These are phyloP conservation scores for Debaryomyces prosopidis DNA, from an alignment of 805 yeast genomes.

Conservation along the genomic window DNA sequence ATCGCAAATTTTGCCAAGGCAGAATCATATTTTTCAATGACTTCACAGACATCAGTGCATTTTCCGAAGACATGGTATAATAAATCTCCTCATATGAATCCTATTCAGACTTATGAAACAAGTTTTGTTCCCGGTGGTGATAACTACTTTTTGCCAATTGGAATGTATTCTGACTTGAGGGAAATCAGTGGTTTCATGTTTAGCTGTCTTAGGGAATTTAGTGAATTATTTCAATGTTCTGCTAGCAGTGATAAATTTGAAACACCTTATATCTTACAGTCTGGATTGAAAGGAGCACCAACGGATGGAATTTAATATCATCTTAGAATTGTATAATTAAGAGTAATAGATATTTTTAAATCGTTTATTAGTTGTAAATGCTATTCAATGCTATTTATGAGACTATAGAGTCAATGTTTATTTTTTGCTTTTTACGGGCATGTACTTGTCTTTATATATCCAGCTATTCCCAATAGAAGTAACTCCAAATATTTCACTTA, in stretches of 20 bases:
- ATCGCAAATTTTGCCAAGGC: slow-evolving; percentile 26
- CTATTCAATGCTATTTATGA: slow-evolving; percentile 1
- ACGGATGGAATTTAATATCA: background rate
- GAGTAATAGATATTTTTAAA: background rate
- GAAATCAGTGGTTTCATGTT: slow-evolving; percentile 34
- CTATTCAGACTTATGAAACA: slow-evolving; percentile 9
- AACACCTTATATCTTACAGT: slow-evolving; percentile 10
- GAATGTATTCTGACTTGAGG: slow-evolving; percentile 31
- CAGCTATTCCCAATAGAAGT: slow-evolving; percentile 68
- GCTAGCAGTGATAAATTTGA: slow-evolving; percentile 5
- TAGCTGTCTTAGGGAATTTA: slow-evolving; percentile 31
- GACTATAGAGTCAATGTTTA: background rate
- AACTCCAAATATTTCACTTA: slow-evolving; percentile 63
- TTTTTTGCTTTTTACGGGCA: slow-evolving; percentile 11
- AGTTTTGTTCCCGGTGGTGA: slow-evolving; percentile 23
- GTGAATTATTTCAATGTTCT: slow-evolving; percentile 13
- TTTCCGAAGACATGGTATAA: slow-evolving; percentile 34
- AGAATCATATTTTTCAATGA: slow-evolving; percentile 15
- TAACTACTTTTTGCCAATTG: slow-evolving; percentile 37
- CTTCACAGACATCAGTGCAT: slow-evolving; percentile 25
- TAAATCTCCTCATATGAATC: slow-evolving; percentile 14
- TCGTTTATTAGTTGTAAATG: background rate
- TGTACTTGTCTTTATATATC: slow-evolving; percentile 72
- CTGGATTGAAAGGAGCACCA: slow-evolving; percentile 7
- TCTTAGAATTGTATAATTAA: background rate